A percentile compares a stretch with the other conserved stretches of the same genome.
These are phyloP conservation scores for Penicillium digitatum DNA, from an alignment of 2,329 filamentous ascomycete genomes.

Conservation along the genomic window DNA sequence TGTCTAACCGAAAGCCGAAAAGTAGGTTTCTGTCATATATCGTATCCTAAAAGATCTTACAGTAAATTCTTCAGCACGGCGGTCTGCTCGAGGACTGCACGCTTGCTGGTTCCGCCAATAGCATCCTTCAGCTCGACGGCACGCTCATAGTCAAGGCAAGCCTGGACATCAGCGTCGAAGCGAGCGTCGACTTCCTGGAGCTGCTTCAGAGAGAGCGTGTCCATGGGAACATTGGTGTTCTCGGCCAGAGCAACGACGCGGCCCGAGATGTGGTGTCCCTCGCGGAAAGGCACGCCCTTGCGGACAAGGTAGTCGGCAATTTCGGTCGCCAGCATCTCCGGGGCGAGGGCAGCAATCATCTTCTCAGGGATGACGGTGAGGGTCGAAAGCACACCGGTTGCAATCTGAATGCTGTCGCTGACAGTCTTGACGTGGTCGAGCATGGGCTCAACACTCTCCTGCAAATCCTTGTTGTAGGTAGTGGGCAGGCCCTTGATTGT, in stretches of 20 bases:
- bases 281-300: slow-evolving; percentile 66
- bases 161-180: slow-evolving; percentile 67
- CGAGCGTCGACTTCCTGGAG: slow-evolving; percentile 64
- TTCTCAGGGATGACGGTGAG: slow-evolving; percentile 65
- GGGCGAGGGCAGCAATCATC: slow-evolving; percentile 74
- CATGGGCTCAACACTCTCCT: slow-evolving; percentile 82
- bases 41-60: slow-evolving; percentile 14
- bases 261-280: slow-evolving; percentile 75
- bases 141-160: slow-evolving; percentile 74
- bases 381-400: slow-evolving; percentile 73
- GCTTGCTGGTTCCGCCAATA: slow-evolving; percentile 72
- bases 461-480: slow-evolving; percentile 89
- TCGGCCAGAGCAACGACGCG: slow-evolving; percentile 69
- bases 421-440: slow-evolving; percentile 80
- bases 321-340: slow-evolving; percentile 72
- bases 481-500: slow-evolving; percentile 71
- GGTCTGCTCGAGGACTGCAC: slow-evolving; percentile 65
- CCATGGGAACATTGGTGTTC: slow-evolving; percentile 62
- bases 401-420: slow-evolving; percentile 75
- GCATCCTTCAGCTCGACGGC: slow-evolving; percentile 76
- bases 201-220: slow-evolving; percentile 63
- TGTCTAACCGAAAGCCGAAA: slow-evolving; percentile 20
- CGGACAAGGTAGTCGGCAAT: slow-evolving; percentile 48
- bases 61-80: slow-evolving; percentile 57
- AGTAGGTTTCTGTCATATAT: slow-evolving; percentile 11